Percentiles rank a stretch among this genome's conserved stretches.
Conservation (phyloP, 495 filamentous ascomycete genomes). For the Neohortaea acidophila region DNA sequence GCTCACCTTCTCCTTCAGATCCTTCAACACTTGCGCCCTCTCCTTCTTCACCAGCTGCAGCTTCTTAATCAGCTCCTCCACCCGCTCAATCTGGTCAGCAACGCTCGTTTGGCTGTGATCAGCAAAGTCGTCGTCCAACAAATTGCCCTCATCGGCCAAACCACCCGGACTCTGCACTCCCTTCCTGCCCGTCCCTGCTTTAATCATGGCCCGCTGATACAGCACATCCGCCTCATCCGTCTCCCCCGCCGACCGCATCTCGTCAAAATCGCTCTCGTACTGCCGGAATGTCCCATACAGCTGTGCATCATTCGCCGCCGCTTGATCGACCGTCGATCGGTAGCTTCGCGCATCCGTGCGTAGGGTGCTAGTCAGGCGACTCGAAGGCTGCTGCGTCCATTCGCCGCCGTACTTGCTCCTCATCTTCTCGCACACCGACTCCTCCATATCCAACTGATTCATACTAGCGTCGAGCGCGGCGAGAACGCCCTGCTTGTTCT, state of each 20-base stretch:
- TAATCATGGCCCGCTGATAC: conserved; percentile 70
- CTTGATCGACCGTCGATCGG: conserved; percentile 74
- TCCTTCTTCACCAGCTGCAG: conserved; percentile 84
- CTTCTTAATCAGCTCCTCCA: conserved; percentile 85
- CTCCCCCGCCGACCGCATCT: conserved; percentile 84
- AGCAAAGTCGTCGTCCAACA: conserved; percentile 76
- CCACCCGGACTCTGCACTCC: conserved; percentile 36
- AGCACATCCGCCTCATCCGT: conserved; percentile 76
- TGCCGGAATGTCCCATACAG: conserved; percentile 69
- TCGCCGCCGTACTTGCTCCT: conserved; percentile 88
- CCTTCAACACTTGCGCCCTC: conserved; percentile 78
- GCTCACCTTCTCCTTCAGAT: conserved; percentile 86
- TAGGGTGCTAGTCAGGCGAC: conserved; percentile 71
- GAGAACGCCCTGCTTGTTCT: conserved; percentile 59
- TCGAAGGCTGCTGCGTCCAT: conserved; percentile 95
- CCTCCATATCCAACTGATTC: conserved; percentile 86
- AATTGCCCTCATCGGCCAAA: conserved; percentile 43
- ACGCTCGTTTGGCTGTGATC: conserved; percentile 65
- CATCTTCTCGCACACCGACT: conserved; percentile 98
- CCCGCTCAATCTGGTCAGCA: conserved; percentile 70
- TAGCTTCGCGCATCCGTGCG: conserved; percentile 77
- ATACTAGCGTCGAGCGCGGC: conserved; percentile 58
- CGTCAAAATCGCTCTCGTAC: conserved; percentile 77
- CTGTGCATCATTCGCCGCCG: conserved; percentile 72
- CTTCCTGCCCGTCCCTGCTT: conserved; percentile 44